Percentiles rank a stretch among this genome's conserved stretches.
phyloP scores from a whole-genome alignment of 495 filamentous ascomycete genomes.

The Talaromyces proteolyticus region DNA sequence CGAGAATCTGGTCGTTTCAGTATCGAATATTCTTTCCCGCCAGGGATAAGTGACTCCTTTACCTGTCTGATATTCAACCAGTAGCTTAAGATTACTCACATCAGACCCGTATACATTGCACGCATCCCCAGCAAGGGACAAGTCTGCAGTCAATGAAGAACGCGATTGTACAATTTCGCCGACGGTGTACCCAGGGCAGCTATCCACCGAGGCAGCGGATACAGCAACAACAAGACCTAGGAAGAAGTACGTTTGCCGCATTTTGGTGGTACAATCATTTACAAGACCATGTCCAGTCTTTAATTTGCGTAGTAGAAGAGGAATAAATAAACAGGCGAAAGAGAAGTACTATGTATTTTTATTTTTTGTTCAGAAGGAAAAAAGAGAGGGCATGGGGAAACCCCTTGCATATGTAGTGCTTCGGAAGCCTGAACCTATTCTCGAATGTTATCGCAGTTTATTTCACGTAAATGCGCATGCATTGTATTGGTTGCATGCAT shows the following conservation, averaged over 20 bases:
- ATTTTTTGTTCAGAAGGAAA: not conserved
- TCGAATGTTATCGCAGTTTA: too few species aligned
- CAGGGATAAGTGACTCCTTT: too few species aligned
- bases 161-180: constrained; percentile 28
- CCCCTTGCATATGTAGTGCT: not conserved
- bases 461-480: too few species aligned
- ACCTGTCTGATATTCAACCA: constrained; percentile 42
- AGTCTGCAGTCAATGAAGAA: constrained; percentile 36
- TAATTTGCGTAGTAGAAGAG: too few species aligned
- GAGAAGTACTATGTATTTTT: not conserved
- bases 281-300: too few species aligned
- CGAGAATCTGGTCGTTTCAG: constrained; percentile 48
- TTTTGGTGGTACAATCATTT: too few species aligned
- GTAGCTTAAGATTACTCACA: constrained; percentile 38
- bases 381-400: not conserved
- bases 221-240: not conserved
- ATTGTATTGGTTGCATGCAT: too few species aligned
- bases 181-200: constrained; percentile 46
- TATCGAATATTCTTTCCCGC: constrained; percentile 11
- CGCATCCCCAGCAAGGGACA: constrained; percentile 39
- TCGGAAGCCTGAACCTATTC: too few species aligned
- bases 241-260: not conserved
- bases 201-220: not conserved
- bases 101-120: constrained; percentile 52
- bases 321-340: not conserved